These are phyloP conservation scores for Lachnellula willkommii DNA, from an alignment of 2,329 filamentous ascomycete genomes.

Conservation along the genomic window DNA sequence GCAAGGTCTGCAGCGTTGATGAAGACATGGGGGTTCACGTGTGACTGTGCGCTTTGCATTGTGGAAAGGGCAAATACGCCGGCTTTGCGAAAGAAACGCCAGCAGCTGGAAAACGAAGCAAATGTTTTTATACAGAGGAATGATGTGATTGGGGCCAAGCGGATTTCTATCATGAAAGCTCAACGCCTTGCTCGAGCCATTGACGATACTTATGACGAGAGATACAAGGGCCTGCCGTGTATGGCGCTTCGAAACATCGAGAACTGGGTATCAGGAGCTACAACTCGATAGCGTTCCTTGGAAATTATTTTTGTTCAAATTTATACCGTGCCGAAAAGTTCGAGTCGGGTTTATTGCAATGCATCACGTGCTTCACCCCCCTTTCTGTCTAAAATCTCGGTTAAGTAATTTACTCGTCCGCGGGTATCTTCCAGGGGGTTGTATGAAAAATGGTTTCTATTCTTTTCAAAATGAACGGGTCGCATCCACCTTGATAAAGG, in stretches of 20 bases:
- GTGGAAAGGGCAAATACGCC: constrained; percentile 18
- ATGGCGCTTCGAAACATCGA: constrained; percentile 6
- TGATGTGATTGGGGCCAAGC: constrained; percentile 11
- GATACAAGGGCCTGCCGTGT: constrained; percentile 11
- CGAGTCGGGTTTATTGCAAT: too few species aligned
- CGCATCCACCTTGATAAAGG: too few species aligned
- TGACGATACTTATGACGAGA: constrained; percentile 10
- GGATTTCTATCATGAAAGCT: constrained; percentile 8
- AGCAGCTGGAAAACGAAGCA: constrained; percentile 19
- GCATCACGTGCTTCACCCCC: too few species aligned
- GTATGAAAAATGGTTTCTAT: too few species aligned
- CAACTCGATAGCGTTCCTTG: not conserved
- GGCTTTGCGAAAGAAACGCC: constrained; percentile 17
- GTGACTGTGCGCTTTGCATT: constrained; percentile 32
- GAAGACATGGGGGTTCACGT: constrained; percentile 38
- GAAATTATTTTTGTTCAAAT: too few species aligned
- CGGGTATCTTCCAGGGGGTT: too few species aligned
- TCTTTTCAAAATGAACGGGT: too few species aligned
- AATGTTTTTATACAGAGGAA: constrained; percentile 18
- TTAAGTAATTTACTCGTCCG: too few species aligned
- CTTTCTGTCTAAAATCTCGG: too few species aligned
- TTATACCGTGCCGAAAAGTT: too few species aligned
- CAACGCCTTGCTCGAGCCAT: constrained; percentile 7
- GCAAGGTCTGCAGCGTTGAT: constrained; percentile 30
- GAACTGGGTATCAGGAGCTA: constrained; percentile 9